Conservation (phyloP, 225 moss, liverwort and hornwort species). For the Climacium dendroides region DNA sequence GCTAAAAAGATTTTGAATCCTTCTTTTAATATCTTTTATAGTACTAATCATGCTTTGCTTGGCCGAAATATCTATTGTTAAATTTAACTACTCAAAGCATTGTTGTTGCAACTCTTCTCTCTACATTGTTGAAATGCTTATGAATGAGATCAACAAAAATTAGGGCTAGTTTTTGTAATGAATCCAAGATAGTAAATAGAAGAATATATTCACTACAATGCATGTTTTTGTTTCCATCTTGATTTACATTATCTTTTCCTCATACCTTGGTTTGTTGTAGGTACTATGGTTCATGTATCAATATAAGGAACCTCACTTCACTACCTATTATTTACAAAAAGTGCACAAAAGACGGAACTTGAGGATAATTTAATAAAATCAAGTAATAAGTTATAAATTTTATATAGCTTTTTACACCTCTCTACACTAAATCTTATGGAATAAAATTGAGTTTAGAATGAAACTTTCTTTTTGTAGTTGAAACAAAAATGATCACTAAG, state of each 20-base stretch:
- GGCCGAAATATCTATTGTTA: slow-evolving; percentile 8
- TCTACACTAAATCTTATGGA: too few relatives aligned
- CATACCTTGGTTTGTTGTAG: too few relatives aligned
- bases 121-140: slow-evolving; percentile 43
- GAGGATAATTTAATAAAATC: too few relatives aligned
- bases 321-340: too few relatives aligned
- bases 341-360: background rate
- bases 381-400: too few relatives aligned
- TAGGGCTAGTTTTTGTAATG: slow-evolving; percentile 42
- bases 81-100: slow-evolving; percentile 44
- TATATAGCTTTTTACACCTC: too few relatives aligned
- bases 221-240: slow-evolving; percentile 41
- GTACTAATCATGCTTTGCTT: slow-evolving; percentile 26
- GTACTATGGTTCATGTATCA: too few relatives aligned
- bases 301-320: slow-evolving; percentile 18
- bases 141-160: slow-evolving; percentile 45
- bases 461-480: too few relatives aligned
- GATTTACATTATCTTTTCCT: slow-evolving; percentile 3
- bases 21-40: slow-evolving; percentile 24
- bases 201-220: slow-evolving; percentile 62
- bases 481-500: too few relatives aligned
- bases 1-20: slow-evolving; percentile 11
- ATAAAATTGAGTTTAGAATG: too few relatives aligned
- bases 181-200: slow-evolving; percentile 49
- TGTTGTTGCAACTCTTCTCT: slow-evolving; percentile 45